Evolutionary conservation across 2,329 filamentous ascomycete species (phyloP), one percentile per base, ranked within the genome.

Genomic region (Ascochyta pisi): DNA sequence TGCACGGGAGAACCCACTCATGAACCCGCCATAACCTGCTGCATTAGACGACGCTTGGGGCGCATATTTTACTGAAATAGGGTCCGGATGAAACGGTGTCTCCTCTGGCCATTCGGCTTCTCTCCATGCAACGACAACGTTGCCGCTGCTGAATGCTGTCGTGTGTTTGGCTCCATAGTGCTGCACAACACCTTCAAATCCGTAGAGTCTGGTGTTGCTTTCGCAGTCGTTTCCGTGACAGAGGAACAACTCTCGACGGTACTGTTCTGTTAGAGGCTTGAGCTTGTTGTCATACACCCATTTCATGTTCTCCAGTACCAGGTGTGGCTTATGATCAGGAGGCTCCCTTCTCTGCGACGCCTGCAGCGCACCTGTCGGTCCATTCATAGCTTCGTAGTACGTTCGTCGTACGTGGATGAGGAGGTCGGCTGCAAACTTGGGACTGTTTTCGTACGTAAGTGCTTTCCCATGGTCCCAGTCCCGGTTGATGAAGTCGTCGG

Each of bases 141-240:
- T 91, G 44, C 89, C 90, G 52, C 83, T 74, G 71, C 89, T 92
- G 54, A 94, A 85, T 13, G 80, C 76, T 53, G 74, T 85, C 39
- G 90, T 92, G 70, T 95, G 91, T 73, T 94, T 95, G 37, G 90
- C 89, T 54, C 89, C 90, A 69, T 88, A 94, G 73, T 96, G 91
- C 70, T 95, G 91, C 41, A 94, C 84, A 26, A 94, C 85, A 8
- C 87, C 87, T 74, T 94, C 89, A 61, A 95, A 90, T 0, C 87
- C 87, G 65, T 90, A 94, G 52, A 83, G 84, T 71, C 90, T 92
- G 42, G 79, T 76, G 63, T 83, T 85, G 45, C 80, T 80, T 43
- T 87, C 84, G 71, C 89, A 92, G 27, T 81, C 84, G 64, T 73
- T 78, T 12, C 74, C 76, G 41, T 86, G 87, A 77, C 91, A 95